Evolutionary conservation across 805 yeast genomes (phyloP), one percentile per base, ranked within the genome.

Genomic region (Diddensiella transvaalensis): DNA sequence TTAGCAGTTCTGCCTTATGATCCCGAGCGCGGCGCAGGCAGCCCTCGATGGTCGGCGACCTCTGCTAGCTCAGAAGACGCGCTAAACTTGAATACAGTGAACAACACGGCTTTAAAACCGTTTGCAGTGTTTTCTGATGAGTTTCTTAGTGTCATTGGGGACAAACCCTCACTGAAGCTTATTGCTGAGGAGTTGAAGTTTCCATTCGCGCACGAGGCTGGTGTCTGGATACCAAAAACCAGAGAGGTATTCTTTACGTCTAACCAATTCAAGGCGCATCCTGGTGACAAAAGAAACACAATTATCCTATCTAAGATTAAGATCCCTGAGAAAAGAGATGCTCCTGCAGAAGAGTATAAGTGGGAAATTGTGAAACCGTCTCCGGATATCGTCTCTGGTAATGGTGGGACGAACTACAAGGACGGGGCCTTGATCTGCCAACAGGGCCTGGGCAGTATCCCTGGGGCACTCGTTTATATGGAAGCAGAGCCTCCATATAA

Each of bases 131-230:
- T 33, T 37, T 40, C 46, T 24, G 18, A 33, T 2, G 60, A 55
- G 33, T 58, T 58, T 37, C 37, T 49, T 18, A 22, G 37, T 8
- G 48, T 58, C 1, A 39, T 58, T 10, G 62, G 62, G 2, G 38
- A 33, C 5, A 8, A 22, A 8, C 59, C 60, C 2, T 29, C 38
- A 4, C 33, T 58, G 22, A 49, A 49, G 35, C 40, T 58, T 10
- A 54, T 52, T 8, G 57, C 61, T 4, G 51, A 56, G 29, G 52
- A 55, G 18, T 33, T 40, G 4, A 23, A 33, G 11, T 51, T 43
- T 40, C 60, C 54, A 22, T 61, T 59, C 39, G 65, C 65, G 2
- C 65, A 61, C 48, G 65, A 61, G 42, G 65, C 63, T 4, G 64
- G 63, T 3, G 51, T 60, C 11, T 60, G 60, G 60, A 46, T 56